Evolutionary conservation across 1,139 yeast species (phyloP), one percentile per base, ranked within the genome.

Genomic region (Nadsonia starkeyi-henricii): DNA sequence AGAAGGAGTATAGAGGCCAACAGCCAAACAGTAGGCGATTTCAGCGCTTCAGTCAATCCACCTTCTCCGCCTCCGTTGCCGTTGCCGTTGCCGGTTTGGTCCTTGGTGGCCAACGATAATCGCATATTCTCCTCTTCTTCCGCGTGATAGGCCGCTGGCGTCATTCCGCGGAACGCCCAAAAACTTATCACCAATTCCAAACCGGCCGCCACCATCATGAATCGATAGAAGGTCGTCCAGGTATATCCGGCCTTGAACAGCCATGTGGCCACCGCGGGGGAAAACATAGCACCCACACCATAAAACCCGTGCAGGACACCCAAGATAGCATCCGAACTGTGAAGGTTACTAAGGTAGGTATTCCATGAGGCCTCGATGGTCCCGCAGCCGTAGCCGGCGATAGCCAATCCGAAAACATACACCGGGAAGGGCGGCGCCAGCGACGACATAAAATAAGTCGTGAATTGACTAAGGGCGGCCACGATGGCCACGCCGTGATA

Each of bases 321-420:
- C 50, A 79, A 62, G 49, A 73, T 71, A 43, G 67, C 71, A 17
- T 78, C 69, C 45, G 73, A 70, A 30, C 71, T 71, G 41, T 72
- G 68, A 46, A 79, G 62, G 45, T 72, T 62, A 4, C 79, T 69
- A 13, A 78, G 58, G 57, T 76, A 79, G n/a, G 78, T 70, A 56
- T 79, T 80, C 51, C 72, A 70, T 51, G 77, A 79, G 3, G 82
- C 73, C 39, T 76, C 66, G 1, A 73, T 70, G 17, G 70, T 62
- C 1, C 83, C 85, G 33, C 69, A 59, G 0, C 85, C 86, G 44
- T 75, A 58, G 0, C 85, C 85, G 2, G 79, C 80, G 54, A 78
- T 64, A 58, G 74, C 76, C 56, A 73, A 79, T 0, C 71, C 82
- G 42, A 71, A 59, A 17, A 76, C 78, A 13, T 75, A 69, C 3